Percentiles rank a stretch among this genome's conserved stretches.
These are phyloP conservation scores for Kluyveromyces sp. DNA, from an alignment of 1,139 yeast species.

Conservation along the genomic window DNA sequence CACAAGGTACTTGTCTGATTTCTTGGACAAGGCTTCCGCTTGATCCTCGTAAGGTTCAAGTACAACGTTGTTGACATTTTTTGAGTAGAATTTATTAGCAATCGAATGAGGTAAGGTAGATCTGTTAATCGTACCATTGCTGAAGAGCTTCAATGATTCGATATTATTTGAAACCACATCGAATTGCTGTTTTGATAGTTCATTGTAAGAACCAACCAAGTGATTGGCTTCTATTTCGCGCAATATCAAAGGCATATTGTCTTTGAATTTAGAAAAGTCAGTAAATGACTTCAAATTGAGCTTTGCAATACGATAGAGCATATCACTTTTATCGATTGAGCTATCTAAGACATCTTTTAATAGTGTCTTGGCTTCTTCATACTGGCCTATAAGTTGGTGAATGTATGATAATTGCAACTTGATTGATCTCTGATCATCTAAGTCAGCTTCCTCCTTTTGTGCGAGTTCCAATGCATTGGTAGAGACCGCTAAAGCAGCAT, in stretches of 20 bases:
- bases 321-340: constrained; percentile 20
- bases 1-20: constrained; percentile 11
- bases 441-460: constrained; percentile 22
- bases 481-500: constrained; percentile 41
- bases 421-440: constrained; percentile 34
- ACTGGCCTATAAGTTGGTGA: constrained; percentile 41
- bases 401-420: constrained; percentile 64
- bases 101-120: neutral
- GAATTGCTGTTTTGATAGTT: constrained; percentile 21
- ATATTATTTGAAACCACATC: constrained; percentile 14
- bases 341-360: constrained; percentile 28
- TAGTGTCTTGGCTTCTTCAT: constrained; percentile 37
- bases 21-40: constrained; percentile 23
- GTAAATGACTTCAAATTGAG: constrained; percentile 26
- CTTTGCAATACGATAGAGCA: constrained; percentile 25
- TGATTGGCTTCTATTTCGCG: constrained; percentile 29
- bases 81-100: constrained; percentile 14
- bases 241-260: constrained; percentile 25
- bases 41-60: constrained; percentile 26
- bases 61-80: constrained; percentile 20
- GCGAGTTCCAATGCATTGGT: constrained; percentile 40
- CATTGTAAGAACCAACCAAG: constrained; percentile 16
- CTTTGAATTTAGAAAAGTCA: constrained; percentile 19
- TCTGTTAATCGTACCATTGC: constrained; percentile 15
- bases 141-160: constrained; percentile 21